These are phyloP conservation scores for Quercus alba DNA, from an alignment of 306 rosid species.

Conservation along the genomic window DNA sequence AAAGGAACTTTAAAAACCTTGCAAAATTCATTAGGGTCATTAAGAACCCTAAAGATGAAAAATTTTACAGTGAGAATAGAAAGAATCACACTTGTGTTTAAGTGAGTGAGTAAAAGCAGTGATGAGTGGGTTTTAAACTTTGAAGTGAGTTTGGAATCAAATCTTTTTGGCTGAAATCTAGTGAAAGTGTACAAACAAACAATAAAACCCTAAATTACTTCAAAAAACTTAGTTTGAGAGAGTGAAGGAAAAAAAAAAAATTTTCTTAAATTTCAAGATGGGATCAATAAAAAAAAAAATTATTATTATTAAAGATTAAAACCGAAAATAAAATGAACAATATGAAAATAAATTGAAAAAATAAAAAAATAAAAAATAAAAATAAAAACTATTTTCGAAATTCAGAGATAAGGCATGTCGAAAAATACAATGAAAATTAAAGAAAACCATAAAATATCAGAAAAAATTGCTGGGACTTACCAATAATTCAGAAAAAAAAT, in stretches of 20 bases:
- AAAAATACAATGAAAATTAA: slow-evolving; percentile 4
- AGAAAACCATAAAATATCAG: slow-evolving; percentile 19
- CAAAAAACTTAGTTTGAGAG: neutral
- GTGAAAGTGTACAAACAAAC: neutral
- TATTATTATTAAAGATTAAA: neutral
- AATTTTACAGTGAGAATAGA: too few relatives aligned
- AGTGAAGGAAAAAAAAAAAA: neutral
- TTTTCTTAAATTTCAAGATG: neutral
- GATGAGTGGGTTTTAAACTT: neutral
- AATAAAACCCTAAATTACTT: slow-evolving; percentile 17
- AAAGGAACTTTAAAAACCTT: too few relatives aligned
- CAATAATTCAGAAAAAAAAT: slow-evolving; percentile 30
- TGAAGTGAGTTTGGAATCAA: neutral
- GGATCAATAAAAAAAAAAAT: slow-evolving; percentile 1
- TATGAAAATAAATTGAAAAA: neutral
- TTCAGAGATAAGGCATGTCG: slow-evolving; percentile 15
- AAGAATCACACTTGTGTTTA: too few relatives aligned
- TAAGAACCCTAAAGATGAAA: too few relatives aligned
- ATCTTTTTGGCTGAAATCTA: neutral
- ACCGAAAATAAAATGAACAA: slow-evolving; percentile 12
- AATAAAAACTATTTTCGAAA: slow-evolving; percentile 3
- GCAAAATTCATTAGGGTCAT: too few relatives aligned
- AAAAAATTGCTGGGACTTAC: slow-evolving; percentile 34
- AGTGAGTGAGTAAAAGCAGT: too few relatives aligned
- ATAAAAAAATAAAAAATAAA: neutral